These are phyloP conservation scores for Crithidia brevicula DNA, from an alignment of 208 protist species.

Conservation along the genomic window DNA sequence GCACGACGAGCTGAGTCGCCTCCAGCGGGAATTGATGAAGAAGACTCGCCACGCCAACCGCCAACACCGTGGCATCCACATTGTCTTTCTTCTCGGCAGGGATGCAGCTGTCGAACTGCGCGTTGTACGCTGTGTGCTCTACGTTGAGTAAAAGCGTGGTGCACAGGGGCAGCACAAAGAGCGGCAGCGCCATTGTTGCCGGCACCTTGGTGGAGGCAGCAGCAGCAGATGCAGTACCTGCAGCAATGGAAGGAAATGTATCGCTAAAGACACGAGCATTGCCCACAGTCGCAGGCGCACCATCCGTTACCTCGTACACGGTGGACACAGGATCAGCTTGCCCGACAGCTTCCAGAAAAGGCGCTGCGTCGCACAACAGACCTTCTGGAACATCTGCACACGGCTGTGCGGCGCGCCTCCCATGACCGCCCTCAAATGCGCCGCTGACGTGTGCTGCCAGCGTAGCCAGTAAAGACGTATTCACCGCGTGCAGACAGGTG, in stretches of 20 bases:
- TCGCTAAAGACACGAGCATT: background rate
- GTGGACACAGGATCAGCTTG: slow-evolving; percentile 17
- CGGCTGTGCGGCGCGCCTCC: background rate
- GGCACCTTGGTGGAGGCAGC: slow-evolving; percentile 35
- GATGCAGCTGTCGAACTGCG: slow-evolving; percentile 51
- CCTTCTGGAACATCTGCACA: slow-evolving; percentile 26
- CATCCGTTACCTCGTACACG: slow-evolving; percentile 22
- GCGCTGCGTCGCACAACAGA: slow-evolving; percentile 18
- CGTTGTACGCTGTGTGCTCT: slow-evolving; percentile 65
- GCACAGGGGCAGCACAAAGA: slow-evolving; percentile 84
- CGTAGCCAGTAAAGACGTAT: slow-evolving; percentile 87
- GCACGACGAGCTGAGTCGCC: slow-evolving; percentile 77
- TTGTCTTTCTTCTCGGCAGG: slow-evolving; percentile 48
- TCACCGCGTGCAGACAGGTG: slow-evolving; percentile 76
- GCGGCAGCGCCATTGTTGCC: slow-evolving; percentile 45
- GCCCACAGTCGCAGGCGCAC: background rate
- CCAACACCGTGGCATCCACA: slow-evolving; percentile 88
- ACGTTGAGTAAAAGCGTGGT: slow-evolving; percentile 71
- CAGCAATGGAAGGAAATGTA: background rate
- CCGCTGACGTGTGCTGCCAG: slow-evolving; percentile 57
- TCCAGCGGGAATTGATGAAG: slow-evolving; percentile 94
- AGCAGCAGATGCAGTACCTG: background rate
- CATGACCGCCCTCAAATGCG: background rate
- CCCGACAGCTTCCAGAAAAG: slow-evolving; percentile 22
- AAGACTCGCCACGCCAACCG: slow-evolving; percentile 89